Percentiles rank a stretch among this genome's conserved stretches.
Evolutionary conservation across 1,139 yeast species (phyloP).

Genomic region (Protomyces lactucae-debilis): DNA sequence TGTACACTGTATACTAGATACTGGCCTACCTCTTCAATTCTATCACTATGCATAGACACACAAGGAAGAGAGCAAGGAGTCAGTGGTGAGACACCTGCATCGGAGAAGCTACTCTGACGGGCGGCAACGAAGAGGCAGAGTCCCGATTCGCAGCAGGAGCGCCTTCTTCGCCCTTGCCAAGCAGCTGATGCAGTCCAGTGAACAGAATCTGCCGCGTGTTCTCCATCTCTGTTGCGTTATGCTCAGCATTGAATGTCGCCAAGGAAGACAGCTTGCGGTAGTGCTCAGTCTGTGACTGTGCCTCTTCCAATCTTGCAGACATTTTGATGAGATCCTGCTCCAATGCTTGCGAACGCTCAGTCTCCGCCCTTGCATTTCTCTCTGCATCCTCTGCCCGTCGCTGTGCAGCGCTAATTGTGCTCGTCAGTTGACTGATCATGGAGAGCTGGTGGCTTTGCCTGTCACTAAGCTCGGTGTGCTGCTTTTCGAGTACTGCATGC

Average conservation of each 20-base stretch:
- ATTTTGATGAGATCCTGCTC: slow-evolving; percentile 2
- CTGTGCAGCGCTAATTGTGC: neutral
- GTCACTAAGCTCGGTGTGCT: neutral
- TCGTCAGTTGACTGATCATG: neutral
- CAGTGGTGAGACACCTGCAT: neutral
- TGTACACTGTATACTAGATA: too few relatives aligned
- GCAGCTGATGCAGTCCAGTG: slow-evolving; percentile 4
- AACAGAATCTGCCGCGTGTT: slow-evolving; percentile 4
- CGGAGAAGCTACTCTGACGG: neutral
- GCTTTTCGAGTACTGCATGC: slow-evolving; percentile 4
- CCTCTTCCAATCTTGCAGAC: neutral
- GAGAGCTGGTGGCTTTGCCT: slow-evolving; percentile 1
- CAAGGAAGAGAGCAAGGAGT: too few relatives aligned
- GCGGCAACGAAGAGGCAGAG: neutral
- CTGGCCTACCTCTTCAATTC: too few relatives aligned
- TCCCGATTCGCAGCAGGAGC: neutral
- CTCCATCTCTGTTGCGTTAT: slow-evolving; percentile 4
- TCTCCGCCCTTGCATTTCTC: neutral
- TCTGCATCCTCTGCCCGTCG: slow-evolving; percentile 11
- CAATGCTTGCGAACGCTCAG: slow-evolving; percentile 1
- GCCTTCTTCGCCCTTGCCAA: neutral
- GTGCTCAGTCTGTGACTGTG: slow-evolving; percentile 7
- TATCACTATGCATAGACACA: too few relatives aligned
- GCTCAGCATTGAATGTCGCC: slow-evolving; percentile 6
- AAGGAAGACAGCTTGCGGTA: slow-evolving; percentile 14